Evolutionary conservation across 345 rosid species (phyloP).

Genomic region (Adansonia digitata): DNA sequence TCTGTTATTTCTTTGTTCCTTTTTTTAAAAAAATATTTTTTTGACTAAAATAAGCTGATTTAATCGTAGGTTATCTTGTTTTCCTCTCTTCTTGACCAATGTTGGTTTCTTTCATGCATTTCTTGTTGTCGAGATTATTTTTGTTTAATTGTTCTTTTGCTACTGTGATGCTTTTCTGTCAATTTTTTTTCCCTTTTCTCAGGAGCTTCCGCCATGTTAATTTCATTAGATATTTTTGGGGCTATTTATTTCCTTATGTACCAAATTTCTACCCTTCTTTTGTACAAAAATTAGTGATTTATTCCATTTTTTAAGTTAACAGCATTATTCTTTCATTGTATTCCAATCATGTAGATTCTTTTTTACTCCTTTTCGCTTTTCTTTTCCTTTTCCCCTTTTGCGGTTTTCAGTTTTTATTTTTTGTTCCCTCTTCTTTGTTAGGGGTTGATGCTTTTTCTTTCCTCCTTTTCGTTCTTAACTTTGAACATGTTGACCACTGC

Average conservation of each 20-base stretch:
- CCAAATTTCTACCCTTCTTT: neutral
- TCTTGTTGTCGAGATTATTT: neutral
- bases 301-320: neutral
- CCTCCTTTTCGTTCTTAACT: neutral
- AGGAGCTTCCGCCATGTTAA: neutral
- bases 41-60: neutral
- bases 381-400: neutral
- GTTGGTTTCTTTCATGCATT: neutral
- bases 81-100: neutral
- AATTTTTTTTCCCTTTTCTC: neutral
- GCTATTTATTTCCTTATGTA: neutral
- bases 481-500: neutral
- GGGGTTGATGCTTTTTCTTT: neutral
- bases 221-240: neutral
- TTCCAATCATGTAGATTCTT: constrained; percentile 1
- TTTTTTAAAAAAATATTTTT: neutral
- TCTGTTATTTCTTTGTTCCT: neutral
- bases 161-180: neutral
- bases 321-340: neutral
- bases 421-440: neutral
- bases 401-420: neutral
- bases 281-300: neutral
- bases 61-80: neutral
- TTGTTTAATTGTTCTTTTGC: neutral
- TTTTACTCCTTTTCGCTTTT: constrained; percentile 5